These are phyloP conservation scores for Metschnikowia rubicola DNA, from an alignment of 805 yeast species.

Conservation along the genomic window DNA sequence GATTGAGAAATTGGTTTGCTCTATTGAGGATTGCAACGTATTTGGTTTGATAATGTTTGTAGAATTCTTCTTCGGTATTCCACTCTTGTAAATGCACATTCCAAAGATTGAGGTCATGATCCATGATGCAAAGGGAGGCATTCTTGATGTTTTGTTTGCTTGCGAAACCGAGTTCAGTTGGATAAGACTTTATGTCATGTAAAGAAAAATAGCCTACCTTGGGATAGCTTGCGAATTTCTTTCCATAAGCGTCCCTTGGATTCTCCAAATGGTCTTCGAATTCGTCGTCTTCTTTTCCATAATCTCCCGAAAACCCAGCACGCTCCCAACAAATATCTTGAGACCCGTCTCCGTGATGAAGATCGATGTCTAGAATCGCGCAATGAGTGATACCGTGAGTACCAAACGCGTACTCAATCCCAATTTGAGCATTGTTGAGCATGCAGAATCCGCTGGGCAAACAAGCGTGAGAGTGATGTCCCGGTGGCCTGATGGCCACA, in stretches of 20 bases:
- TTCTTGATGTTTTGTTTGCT: constrained; percentile 65
- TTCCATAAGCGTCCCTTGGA: constrained; percentile 48
- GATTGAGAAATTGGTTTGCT: constrained; percentile 62
- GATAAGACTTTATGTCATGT: constrained; percentile 84
- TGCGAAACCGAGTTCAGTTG: constrained; percentile 77
- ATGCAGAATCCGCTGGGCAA: constrained; percentile 85
- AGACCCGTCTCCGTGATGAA: constrained; percentile 88
- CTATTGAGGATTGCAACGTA: constrained; percentile 61
- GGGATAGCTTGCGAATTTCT: constrained; percentile 44
- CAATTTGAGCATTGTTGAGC: constrained; percentile 77
- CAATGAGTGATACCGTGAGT: constrained; percentile 70
- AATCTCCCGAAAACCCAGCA: constrained; percentile 54
- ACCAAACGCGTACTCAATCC: constrained; percentile 69
- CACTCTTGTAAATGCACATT: constrained; percentile 75
- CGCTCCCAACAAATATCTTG: constrained; percentile 84
- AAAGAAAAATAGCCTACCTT: constrained; percentile 78
- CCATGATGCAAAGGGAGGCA: constrained; percentile 75
- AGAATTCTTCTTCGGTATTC: constrained; percentile 60
- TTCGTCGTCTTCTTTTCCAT: constrained; percentile 46
- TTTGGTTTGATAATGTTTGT: constrained; percentile 53
- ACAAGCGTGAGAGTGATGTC: constrained; percentile 81
- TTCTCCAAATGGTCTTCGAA: constrained; percentile 31
- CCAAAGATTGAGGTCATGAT: constrained; percentile 79
- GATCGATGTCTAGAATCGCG: constrained; percentile 75
- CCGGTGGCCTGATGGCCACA: constrained; percentile 76